Base-by-base conservation (phyloP, 495 filamentous ascomycete genomes). In the Aspergillus biplanus region DNA sequence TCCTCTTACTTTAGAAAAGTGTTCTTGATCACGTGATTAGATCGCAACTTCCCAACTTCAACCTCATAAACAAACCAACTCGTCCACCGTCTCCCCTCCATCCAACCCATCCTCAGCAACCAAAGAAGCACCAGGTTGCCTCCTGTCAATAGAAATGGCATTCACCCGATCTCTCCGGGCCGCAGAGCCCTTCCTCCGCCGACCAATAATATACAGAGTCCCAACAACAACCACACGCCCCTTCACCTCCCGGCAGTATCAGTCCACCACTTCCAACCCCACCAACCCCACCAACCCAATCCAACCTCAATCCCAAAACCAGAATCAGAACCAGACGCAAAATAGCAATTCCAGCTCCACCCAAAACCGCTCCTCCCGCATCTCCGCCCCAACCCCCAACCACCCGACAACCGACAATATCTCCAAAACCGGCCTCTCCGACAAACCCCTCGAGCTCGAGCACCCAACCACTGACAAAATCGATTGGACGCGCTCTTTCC, bases 401-500 rank as follows among this genome's bases (percentile, higher is more conserved):
- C 69, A 74, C 62, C 67, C 72, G 32, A 82, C 74, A 62, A 79
- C 77, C 44, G 55, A 77, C 16, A 78, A 80, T 67, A 78, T 89
- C 66, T 84, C 82, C 56, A 78, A 80, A 64, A 76, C 67, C 55
- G 81, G 84, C 35, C 79, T 87, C 50, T 70, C 73, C 33, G 87
- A 89, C 68, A 74, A 76, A 18, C 83, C 83, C 4, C 66, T 80
- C 31, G 72, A 82, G 61, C 76, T 86, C 35, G 71, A 78, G 50
- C 34, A 46, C 69, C 71, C 32, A 62, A 56, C 75, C 12, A 73
- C 76, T 50, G 83, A 87, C 15, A 79, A 74, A 21, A 89, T 97
- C 57, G 93, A 99, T 83, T 99, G 95, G 95, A 88, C 92, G 31
- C 89, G 87, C 18, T 97, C 93, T 0, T 99, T 89, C 83, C 90